Base-by-base conservation (phyloP, 2,329 filamentous ascomycete genomes). In the Alternaria panax region DNA sequence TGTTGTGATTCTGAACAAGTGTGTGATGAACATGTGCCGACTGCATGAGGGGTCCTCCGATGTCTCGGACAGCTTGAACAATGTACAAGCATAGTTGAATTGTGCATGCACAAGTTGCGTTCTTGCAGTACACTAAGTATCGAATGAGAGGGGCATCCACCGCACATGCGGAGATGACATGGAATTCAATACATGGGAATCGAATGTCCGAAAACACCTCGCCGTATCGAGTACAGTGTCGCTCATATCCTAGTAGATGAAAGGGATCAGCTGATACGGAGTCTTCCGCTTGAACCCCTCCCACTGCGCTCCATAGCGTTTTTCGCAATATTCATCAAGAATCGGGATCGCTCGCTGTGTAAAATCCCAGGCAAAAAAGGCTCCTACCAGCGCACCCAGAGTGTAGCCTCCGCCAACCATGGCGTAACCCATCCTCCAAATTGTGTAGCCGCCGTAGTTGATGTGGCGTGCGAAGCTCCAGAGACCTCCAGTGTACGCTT, bases 381-480 rank as follows among this genome's bases (percentile, higher is more conserved):
- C 75, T 22, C 73, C 79, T 1, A 80, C 73, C 5, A 80, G 40
- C 4, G 73, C 73, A n/a, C 79, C 83, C 70, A 78, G 80, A 3
- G 77, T 66, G 75, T 78, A 83, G 0, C 84, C 84, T 6, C 82
- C 84, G 54, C 77, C 75, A 3, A 80, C 80, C 45, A 84, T 60
- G 4, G 83, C 82, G 68, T 82, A 85, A 5, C 80, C 83, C 24
- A 77, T 72, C 24, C 84, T 73, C 84, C 84, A 86, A 7, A 85
- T 34, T 1, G 80, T 81, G 65, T 84, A 86, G 1, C 79, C 84
- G 22, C 81, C 80, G 64, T 86, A 87, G 61, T 86, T 86, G 73
- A 85, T 80, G 67, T 86, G 83, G 43, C 84, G 79, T 4, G 82
- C 81, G 38, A 82, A 68, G 1, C 75, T 70, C 72, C 82, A 87